Percentiles rank a stretch among this genome's conserved stretches.
Evolutionary conservation across 345 rosid genomes (phyloP).

Genomic region (Eucalyptus fibrosa): DNA sequence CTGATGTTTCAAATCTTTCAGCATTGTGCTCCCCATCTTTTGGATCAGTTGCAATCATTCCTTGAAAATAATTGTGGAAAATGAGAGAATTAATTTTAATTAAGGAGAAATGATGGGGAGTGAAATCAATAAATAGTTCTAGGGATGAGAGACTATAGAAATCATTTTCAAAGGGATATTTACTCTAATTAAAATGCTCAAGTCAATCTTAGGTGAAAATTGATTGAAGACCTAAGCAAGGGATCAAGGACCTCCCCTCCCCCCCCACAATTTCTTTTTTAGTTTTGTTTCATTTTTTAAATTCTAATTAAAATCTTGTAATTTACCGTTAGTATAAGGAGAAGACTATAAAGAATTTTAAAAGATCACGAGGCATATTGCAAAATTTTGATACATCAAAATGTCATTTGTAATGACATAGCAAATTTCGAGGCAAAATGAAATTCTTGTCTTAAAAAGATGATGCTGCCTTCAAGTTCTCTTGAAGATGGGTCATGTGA

Average conservation of each 20-base stretch:
- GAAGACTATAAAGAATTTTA: neutral
- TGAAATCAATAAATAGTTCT: neutral
- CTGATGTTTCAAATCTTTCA: neutral
- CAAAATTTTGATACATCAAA: no score
- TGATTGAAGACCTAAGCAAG: no score
- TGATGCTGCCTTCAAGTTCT: rapidly evolving
- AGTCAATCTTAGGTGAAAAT: no score
- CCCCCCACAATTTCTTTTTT: no score
- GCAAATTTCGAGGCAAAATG: neutral
- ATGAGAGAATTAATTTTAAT: neutral
- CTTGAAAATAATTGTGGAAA: neutral
- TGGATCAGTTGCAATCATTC: neutral
- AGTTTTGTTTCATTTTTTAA: no score
- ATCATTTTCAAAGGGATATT: neutral
- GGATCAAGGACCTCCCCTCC: no score
- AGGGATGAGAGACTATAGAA: neutral
- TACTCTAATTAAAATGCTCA: no score
- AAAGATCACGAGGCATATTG: neutral
- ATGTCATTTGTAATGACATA: neutral
- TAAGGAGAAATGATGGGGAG: neutral
- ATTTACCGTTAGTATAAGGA: neutral
- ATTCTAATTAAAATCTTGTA: neutral
- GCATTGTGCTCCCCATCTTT: neutral
- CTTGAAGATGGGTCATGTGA: neutral
- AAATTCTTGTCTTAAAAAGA: neutral